Evolutionary conservation across 2,329 filamentous ascomycete genomes (phyloP).

Genomic region (Didymella arachidicola): DNA sequence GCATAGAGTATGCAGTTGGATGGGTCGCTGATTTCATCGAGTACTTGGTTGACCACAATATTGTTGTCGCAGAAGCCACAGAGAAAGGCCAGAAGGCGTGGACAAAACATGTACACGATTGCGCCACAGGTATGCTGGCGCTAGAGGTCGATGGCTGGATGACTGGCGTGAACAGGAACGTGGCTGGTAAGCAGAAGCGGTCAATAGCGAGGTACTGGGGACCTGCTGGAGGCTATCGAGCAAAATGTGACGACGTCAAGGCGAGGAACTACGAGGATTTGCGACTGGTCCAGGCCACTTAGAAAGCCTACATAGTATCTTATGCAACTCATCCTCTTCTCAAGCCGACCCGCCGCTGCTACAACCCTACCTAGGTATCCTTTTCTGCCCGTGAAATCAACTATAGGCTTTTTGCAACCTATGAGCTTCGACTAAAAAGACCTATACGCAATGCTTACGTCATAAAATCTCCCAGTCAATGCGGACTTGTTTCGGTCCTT

Average conservation of each 20-base stretch:
- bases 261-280: conserved; percentile 33
- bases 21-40: conserved; percentile 51
- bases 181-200: conserved; percentile 52
- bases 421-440: not conserved
- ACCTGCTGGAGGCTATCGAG: conserved; percentile 55
- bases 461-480: not conserved
- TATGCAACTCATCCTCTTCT: not conserved
- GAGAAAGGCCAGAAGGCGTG: conserved; percentile 53
- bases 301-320: not conserved
- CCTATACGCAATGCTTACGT: not conserved
- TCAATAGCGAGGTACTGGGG: conserved; percentile 59
- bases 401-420: not conserved
- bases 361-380: not conserved
- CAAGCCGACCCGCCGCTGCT: not conserved
- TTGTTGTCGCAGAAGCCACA: conserved; percentile 53
- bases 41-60: conserved; percentile 43
- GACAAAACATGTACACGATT: conserved; percentile 60
- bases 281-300: conserved; percentile 23
- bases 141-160: conserved; percentile 64
- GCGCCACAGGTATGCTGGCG: conserved; percentile 54
- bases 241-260: conserved; percentile 38
- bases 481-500: not conserved
- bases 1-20: conserved; percentile 55
- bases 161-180: conserved; percentile 63
- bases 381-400: not conserved